These are phyloP conservation scores for Schizothecium vesticola DNA, from an alignment of 495 filamentous ascomycete species.

Conservation along the genomic window DNA sequence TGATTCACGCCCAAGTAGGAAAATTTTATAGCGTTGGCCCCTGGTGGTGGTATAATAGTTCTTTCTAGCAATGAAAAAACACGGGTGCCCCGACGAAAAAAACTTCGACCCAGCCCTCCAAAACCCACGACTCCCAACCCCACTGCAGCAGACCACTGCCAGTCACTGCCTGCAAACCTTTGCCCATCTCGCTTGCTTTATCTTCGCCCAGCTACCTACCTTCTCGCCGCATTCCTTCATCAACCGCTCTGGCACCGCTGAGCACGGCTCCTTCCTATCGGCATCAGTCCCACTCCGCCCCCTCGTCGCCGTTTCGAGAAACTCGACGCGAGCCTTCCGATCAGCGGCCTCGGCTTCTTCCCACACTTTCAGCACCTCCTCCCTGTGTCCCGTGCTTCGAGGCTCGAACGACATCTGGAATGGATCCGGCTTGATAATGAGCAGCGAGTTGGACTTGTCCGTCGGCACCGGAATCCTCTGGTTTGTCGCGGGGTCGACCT, in stretches of 20 bases:
- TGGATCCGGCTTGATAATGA: slow-evolving; percentile 40
- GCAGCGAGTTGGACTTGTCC: slow-evolving; percentile 36
- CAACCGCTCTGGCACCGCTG: neutral
- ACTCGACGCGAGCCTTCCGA: slow-evolving; percentile 21
- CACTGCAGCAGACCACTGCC: neutral
- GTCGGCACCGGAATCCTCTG: slow-evolving; percentile 35
- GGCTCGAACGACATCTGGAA: slow-evolving; percentile 41
- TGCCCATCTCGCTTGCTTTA: neutral
- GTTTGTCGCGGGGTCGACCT: slow-evolving; percentile 31
- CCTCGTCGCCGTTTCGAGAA: slow-evolving; percentile 11
- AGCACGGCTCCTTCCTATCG: slow-evolving; percentile 5
- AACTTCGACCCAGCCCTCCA: too few relatives aligned
- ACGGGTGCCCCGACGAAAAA: neutral
- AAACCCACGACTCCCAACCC: neutral
- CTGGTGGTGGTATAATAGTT: neutral
- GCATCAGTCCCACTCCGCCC: neutral
- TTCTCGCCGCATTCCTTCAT: neutral
- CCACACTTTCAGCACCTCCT: slow-evolving; percentile 28
- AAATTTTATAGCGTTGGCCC: too few relatives aligned
- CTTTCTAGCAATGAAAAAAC: neutral
- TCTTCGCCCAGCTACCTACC: neutral
- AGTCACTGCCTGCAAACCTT: neutral
- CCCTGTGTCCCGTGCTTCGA: slow-evolving; percentile 24
- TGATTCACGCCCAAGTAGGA: too few relatives aligned
- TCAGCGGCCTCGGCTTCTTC: slow-evolving; percentile 22